Percentiles rank a stretch among this genome's conserved stretches.
Evolutionary conservation across 257 asterid species (phyloP).

Genomic region (Plantago elongata): DNA sequence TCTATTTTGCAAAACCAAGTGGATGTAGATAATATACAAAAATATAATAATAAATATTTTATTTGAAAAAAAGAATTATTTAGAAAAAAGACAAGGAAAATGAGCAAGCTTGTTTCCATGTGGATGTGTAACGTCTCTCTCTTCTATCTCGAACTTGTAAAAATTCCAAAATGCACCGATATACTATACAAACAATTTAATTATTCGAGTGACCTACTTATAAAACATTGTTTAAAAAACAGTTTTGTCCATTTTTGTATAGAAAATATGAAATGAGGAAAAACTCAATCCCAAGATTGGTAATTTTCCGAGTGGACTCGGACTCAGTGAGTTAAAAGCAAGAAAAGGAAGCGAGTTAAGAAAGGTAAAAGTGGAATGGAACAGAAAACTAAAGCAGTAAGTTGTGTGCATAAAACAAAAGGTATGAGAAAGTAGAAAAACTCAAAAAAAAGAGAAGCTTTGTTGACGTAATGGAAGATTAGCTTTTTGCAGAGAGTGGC

Average conservation of each 20-base stretch:
- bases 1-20: no score
- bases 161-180: slow-evolving; percentile 11
- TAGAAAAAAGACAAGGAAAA: slow-evolving; percentile 20
- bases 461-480: slow-evolving; percentile 24
- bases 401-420: slow-evolving; percentile 22
- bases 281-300: slow-evolving; percentile 7
- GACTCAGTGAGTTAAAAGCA: slow-evolving; percentile 12
- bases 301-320: slow-evolving; percentile 22
- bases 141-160: slow-evolving; percentile 25
- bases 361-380: background rate
- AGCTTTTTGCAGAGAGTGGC: slow-evolving; percentile 6
- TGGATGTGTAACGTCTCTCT: slow-evolving; percentile 27
- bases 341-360: slow-evolving; percentile 10
- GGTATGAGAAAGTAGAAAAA: slow-evolving; percentile 15
- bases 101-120: slow-evolving; percentile 33
- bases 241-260: background rate
- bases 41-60: slow-evolving; percentile 4
- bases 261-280: background rate
- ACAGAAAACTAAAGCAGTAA: background rate
- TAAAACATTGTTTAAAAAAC: background rate
- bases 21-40: background rate
- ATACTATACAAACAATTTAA: background rate
- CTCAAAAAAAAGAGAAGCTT: slow-evolving; percentile 20
- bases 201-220: background rate
- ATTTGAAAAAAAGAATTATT: background rate